phyloP scores from a whole-genome alignment of 2,329 filamentous ascomycete genomes.

The Macrophomina phaseolina region DNA sequence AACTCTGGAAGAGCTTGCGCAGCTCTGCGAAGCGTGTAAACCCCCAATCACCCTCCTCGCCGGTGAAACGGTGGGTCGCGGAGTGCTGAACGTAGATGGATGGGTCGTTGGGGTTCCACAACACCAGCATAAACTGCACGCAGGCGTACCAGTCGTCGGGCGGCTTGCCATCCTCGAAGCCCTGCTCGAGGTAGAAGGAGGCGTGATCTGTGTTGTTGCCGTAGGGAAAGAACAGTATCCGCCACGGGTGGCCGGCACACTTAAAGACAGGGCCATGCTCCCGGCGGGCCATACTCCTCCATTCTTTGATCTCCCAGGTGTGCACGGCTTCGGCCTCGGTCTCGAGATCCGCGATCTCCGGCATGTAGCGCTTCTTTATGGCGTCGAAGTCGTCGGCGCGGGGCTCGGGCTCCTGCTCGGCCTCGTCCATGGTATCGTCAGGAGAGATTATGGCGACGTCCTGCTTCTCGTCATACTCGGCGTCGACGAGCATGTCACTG shows the following conservation, averaged over 20 bases:
- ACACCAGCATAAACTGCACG: slow-evolving; percentile 90
- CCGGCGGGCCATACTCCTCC: slow-evolving; percentile 76
- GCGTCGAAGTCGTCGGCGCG: slow-evolving; percentile 72
- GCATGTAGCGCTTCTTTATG: slow-evolving; percentile 81
- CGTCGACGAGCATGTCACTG: slow-evolving; percentile 68
- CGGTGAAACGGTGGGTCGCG: slow-evolving; percentile 95
- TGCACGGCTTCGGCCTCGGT: slow-evolving; percentile 75
- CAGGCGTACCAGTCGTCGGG: slow-evolving; percentile 97
- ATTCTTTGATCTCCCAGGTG: slow-evolving; percentile 89
- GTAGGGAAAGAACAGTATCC: slow-evolving; percentile 91
- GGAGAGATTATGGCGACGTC: slow-evolving; percentile 67
- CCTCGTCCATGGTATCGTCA: slow-evolving; percentile 62
- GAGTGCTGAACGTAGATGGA: slow-evolving; percentile 74
- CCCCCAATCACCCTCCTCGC: slow-evolving; percentile 96
- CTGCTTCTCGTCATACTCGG: slow-evolving; percentile 67
- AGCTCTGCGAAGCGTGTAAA: slow-evolving; percentile 97
- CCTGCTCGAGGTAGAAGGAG: slow-evolving; percentile 96
- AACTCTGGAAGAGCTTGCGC: slow-evolving; percentile 78
- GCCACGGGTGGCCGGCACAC: slow-evolving; percentile 89
- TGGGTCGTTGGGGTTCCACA: slow-evolving; percentile 96
- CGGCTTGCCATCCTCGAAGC: slow-evolving; percentile 73
- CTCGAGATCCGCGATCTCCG: slow-evolving; percentile 78
- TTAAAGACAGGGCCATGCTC: slow-evolving; percentile 89
- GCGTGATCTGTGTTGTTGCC: slow-evolving; percentile 94
- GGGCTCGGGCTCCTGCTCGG: slow-evolving; percentile 58